phyloP scores from a whole-genome alignment of 768 basidiomycete species.

The Hericium coralloides region DNA sequence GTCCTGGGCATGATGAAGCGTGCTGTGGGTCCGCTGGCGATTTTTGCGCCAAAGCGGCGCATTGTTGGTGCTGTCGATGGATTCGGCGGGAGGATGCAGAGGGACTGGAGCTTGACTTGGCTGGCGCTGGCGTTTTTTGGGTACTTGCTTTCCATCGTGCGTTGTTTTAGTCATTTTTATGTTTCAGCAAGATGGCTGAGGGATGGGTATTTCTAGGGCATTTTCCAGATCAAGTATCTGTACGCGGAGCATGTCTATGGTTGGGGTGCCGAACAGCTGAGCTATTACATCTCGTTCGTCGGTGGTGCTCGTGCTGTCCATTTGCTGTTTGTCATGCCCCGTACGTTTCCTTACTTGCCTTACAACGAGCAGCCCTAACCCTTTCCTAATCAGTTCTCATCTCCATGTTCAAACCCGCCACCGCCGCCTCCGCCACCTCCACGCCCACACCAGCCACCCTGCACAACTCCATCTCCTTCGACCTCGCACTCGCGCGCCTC shows the following conservation, averaged over 20 bases:
- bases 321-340: constrained; percentile 58
- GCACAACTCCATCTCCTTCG: constrained; percentile 55
- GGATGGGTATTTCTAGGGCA: constrained; percentile 32
- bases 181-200: not conserved
- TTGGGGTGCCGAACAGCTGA: constrained; percentile 62
- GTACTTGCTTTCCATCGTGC: constrained; percentile 56
- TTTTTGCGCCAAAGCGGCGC: constrained; percentile 54
- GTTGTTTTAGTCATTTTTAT: constrained; percentile 15
- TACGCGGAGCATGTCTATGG: constrained; percentile 66
- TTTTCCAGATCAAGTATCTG: constrained; percentile 69
- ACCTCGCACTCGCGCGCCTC: constrained; percentile 51
- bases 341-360: constrained; percentile 24
- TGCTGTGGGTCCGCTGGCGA: constrained; percentile 54
- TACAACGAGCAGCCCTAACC: constrained; percentile 18
- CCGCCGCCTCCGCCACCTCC: constrained; percentile 6
- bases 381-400: constrained; percentile 44
- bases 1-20: constrained; percentile 21
- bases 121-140: constrained; percentile 56
- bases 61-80: constrained; percentile 30
- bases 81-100: constrained; percentile 23
- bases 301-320: constrained; percentile 58
- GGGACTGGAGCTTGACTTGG: constrained; percentile 68
- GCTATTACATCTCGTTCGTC: constrained; percentile 67
- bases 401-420: constrained; percentile 45
- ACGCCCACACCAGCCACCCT: constrained; percentile 40